Base-by-base conservation (phyloP, 257 asterid genomes). In the Thymus quinquecostatus region DNA sequence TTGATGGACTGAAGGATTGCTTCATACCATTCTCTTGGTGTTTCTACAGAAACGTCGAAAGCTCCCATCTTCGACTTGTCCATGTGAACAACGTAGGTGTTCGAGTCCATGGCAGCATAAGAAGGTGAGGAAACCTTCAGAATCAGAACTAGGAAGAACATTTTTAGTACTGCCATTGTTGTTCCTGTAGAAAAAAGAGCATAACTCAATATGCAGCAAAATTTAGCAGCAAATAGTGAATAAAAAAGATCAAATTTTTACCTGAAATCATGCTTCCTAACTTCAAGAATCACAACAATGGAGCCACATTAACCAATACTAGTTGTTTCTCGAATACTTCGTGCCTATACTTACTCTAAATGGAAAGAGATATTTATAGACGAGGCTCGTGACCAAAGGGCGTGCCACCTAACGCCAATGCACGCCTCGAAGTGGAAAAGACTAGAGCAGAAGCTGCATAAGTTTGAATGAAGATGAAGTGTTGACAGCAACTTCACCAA, bases 11-110 rank as follows among this genome's bases (percentile, higher is more conserved):
- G 77, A 5, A 84, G 72, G 75, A 89, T 72, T 47, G 82, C 78
- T 60, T 89, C 88, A 9, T 83, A 87, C 91, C 90, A 84, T 78
- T 78, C 78, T 58, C 64, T 74, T 11, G 86, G 70, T 45, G 59
- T 32, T 68, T 86, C 89, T n/a, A 80, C 77, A 57, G 84, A 67
- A 70, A 38, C 73, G 10, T 85, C 84, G 29, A 83, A 74, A 70
- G 79, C 80, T 53, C 66, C 56, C 77, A 80, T 84, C 85, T 76
- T 84, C 45, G 78, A 58, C 78, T 75, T 74, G 73, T 86, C 88
- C 96, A 86, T 87, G 75, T 84, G 89, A 58, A 89, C 86, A 44
- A 89, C 82, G 43, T 84, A 89, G n/a, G 81, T 68, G 29, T 80
- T 78, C 32, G 60, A 72, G 60, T 81, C 85, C n/a, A 71, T 60